Base-by-base conservation (phyloP, 768 basidiomycete species). In the Amanita polypyramis region DNA sequence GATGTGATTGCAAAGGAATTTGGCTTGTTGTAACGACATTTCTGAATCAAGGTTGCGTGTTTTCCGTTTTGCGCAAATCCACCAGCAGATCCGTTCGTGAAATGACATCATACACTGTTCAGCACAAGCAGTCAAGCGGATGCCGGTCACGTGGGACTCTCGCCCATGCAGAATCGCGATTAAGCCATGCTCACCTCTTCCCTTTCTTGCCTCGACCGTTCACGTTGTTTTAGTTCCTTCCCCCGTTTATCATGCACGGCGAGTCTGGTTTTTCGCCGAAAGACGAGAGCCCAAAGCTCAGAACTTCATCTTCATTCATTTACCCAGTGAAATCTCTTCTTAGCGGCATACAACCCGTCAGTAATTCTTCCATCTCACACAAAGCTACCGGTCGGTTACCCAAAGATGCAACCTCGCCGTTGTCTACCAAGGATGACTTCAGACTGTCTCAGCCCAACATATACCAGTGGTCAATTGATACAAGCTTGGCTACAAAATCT, bases 1-100 rank as follows among this genome's bases (percentile, higher is more conserved):
- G 86, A 87, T 59, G 67, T 77, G 33, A 77, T 81, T 41, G 64
- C 70, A 23, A 62, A 53, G 38, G 58, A 55, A 3, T 73, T 72
- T 58, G 58, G 55, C 5, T 41, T 66, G 17, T 34, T 42, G 37
- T 54, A 54, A 40, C 14, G 8, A 45, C 20, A 45, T 11, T 15
- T 20, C 30, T 1, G 27, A 19, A 14, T n/a, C 27, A 14, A 11
- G 19, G 19, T 40, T 40, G 39, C 30, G 30, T 43, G 25, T 43
- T 27, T 43, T 4, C 17, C n/a, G 35, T 36, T 36, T 36, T n/a
- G 7, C 25, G 25, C 7, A 27, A 27, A 27, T 27, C 25, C 25
- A 7, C 25, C 7, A 7, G 25, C 25, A 27, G 25, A 27, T 27
- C 25, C 25, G 25, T 27, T 27, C 25, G 7, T 27, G 25, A 27